These are phyloP conservation scores for Podospora pseudopauciseta DNA, from an alignment of 495 filamentous ascomycete species.

Conservation along the genomic window DNA sequence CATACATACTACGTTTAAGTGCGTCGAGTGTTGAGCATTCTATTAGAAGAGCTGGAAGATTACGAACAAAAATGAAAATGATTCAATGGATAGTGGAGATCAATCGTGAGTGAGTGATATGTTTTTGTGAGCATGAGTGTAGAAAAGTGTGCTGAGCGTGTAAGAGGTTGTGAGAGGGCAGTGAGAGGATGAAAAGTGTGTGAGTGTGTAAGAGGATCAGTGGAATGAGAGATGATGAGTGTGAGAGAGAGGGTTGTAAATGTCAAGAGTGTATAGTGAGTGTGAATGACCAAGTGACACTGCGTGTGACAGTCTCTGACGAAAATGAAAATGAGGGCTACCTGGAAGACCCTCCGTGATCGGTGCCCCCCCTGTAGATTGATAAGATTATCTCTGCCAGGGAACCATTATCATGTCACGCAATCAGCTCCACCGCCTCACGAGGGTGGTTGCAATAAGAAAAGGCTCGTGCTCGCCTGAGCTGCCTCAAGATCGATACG, in stretches of 20 bases:
- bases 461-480: not conserved
- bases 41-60: too few relatives aligned
- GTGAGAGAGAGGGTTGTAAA: too few relatives aligned
- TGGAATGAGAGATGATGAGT: too few relatives aligned
- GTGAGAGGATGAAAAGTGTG: too few relatives aligned
- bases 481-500: not conserved
- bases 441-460: not conserved
- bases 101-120: too few relatives aligned
- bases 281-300: not conserved
- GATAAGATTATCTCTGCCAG: not conserved
- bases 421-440: not conserved
- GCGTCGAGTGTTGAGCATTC: not conserved
- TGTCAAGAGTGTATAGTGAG: not conserved
- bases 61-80: too few relatives aligned
- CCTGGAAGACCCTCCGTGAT: slow-evolving; percentile 10
- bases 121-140: too few relatives aligned
- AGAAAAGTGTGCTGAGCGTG: too few relatives aligned
- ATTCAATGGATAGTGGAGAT: too few relatives aligned
- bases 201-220: too few relatives aligned
- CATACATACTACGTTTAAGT: not conserved
- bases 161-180: too few relatives aligned
- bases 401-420: not conserved
- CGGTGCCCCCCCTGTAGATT: not conserved
- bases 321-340: not conserved
- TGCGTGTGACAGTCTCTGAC: not conserved